Conservation (phyloP, 139 green algal species). For the Auxenochlorella pyrenoidosa region DNA sequence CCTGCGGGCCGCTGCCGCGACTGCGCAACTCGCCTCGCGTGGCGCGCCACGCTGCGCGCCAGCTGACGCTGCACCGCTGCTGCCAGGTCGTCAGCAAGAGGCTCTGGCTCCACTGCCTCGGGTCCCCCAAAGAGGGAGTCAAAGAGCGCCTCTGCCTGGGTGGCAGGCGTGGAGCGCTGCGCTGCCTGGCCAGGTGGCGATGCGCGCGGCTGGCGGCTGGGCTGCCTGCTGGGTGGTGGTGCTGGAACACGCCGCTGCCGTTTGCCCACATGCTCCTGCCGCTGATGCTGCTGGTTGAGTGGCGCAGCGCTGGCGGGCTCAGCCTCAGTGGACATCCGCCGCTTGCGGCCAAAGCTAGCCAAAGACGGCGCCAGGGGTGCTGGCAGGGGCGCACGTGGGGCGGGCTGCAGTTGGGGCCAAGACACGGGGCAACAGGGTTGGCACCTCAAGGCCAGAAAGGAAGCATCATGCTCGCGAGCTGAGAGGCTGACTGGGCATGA, state of each 20-base stretch:
- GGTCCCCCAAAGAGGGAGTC: constrained; percentile 8
- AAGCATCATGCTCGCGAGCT: no score
- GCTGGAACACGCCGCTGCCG: not conserved
- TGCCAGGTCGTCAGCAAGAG: not conserved
- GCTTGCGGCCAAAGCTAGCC: constrained; percentile 28
- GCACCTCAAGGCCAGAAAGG: not conserved
- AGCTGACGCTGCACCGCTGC: constrained; percentile 3
- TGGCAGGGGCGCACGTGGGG: not conserved
- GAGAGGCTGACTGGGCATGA: not conserved
- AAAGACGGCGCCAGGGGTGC: not conserved
- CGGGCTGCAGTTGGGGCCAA: not conserved
- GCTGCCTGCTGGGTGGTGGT: no score
- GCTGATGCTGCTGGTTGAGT: not conserved
- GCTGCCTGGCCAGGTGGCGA: no score
- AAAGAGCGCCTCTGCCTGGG: constrained; percentile 27
- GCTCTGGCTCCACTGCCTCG: no score
- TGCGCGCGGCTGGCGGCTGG: no score
- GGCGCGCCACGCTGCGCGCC: not conserved
- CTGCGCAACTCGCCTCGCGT: not conserved
- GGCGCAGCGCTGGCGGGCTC: not conserved
- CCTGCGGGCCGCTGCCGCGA: not conserved
- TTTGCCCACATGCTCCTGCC: not conserved
- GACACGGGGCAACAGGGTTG: not conserved
- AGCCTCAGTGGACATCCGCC: not conserved
- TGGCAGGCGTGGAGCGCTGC: not conserved